Percentiles rank a stretch among this genome's conserved stretches.
These are phyloP conservation scores for Flaveria ramosissima DNA, from an alignment of 129 eudicot genomes.

Conservation along the genomic window DNA sequence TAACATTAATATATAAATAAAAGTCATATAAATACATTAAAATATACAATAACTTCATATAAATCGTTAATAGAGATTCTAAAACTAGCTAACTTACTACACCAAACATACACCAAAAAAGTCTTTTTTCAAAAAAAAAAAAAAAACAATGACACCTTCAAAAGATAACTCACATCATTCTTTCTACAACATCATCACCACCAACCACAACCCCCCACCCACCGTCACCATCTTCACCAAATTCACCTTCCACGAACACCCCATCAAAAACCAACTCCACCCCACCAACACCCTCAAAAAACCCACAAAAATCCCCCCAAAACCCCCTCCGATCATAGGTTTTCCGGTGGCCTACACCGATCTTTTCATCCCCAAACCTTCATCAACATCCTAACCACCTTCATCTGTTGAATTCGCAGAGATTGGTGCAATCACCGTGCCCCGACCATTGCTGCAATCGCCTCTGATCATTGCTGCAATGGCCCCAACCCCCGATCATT, in stretches of 20 bases:
- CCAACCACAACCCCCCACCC: not conserved
- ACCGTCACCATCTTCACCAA: not conserved
- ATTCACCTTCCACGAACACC: not conserved
- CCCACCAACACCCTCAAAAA: not conserved
- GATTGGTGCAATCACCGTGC: too few relatives aligned
- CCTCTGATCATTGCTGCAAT: not conserved
- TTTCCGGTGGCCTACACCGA: conserved; percentile 60
- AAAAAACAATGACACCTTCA: too few relatives aligned
- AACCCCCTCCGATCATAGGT: conserved; percentile 33
- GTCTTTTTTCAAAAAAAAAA: too few relatives aligned
- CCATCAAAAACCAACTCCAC: not conserved
- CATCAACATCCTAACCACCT: conserved; percentile 40
- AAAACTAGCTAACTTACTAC: too few relatives aligned
- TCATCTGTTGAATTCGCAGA: too few relatives aligned
- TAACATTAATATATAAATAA: too few relatives aligned
- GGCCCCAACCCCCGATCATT: too few relatives aligned
- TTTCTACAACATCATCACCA: not conserved
- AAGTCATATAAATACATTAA: too few relatives aligned
- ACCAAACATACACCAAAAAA: too few relatives aligned
- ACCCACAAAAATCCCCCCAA: not conserved
- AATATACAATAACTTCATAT: too few relatives aligned
- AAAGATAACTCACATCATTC: not conserved
- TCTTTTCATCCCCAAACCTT: conserved; percentile 47
- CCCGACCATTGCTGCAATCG: too few relatives aligned
- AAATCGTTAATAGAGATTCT: too few relatives aligned